Conservation (phyloP, 1,284 basidiomycete species). For the Boletus subluridellus region DNA sequence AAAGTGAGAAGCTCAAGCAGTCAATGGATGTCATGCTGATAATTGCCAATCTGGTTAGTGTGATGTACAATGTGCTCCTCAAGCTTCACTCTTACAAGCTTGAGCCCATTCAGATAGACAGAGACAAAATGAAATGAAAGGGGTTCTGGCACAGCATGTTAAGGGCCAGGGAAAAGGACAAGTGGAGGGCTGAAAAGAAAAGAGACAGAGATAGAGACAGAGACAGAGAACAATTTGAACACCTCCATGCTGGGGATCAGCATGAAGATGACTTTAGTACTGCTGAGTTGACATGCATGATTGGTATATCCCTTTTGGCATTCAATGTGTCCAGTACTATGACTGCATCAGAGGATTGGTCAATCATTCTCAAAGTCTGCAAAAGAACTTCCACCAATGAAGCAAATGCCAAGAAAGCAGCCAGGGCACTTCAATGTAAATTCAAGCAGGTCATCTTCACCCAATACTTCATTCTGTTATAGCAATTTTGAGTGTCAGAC, state of each 20-base stretch:
- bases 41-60: slow-evolving; percentile 67
- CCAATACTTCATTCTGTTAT: slow-evolving; percentile 33
- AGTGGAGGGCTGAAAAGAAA: slow-evolving; percentile 29
- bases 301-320: slow-evolving; percentile 20
- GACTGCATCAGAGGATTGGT: slow-evolving; percentile 31
- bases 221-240: slow-evolving; percentile 14
- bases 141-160: slow-evolving; percentile 51
- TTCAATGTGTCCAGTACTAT: slow-evolving; percentile 32
- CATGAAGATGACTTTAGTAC: slow-evolving; percentile 43
- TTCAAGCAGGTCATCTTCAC: slow-evolving; percentile 56
- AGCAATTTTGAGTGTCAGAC: slow-evolving; percentile 52
- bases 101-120: slow-evolving; percentile 29
- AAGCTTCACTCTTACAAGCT: slow-evolving; percentile 36
- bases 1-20: slow-evolving; percentile 59
- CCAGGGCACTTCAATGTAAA: background rate
- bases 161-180: slow-evolving; percentile 36
- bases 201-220: slow-evolving; percentile 30
- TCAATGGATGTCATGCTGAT: slow-evolving; percentile 70
- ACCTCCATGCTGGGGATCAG: slow-evolving; percentile 29
- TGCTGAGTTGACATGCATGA: slow-evolving; percentile 53
- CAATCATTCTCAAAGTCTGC: too few relatives aligned
- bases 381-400: too few relatives aligned
- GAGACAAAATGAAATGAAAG: slow-evolving; percentile 45
- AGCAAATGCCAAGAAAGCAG: too few relatives aligned
- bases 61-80: slow-evolving; percentile 57